These are phyloP conservation scores for Voacanga thouarsii DNA, from an alignment of 257 asterid species.

Conservation along the genomic window DNA sequence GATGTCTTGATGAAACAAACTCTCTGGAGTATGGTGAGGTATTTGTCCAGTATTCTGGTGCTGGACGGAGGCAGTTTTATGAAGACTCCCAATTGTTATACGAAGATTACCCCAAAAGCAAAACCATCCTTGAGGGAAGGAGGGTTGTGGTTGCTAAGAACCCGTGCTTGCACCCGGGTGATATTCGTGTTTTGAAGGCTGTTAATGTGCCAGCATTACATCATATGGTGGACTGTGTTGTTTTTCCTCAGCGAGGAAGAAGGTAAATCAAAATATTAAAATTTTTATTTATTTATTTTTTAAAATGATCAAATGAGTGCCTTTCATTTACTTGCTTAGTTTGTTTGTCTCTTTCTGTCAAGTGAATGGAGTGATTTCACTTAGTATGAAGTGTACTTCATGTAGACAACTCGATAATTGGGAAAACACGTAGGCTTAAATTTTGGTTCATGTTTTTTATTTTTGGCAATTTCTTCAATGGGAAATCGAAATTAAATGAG, in stretches of 20 bases:
- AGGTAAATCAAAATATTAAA: constrained; percentile 47
- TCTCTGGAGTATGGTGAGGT: constrained; percentile 79
- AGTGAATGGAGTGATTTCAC: neutral
- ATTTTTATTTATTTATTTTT: neutral
- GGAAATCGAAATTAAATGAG: too few relatives aligned
- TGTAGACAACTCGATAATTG: neutral
- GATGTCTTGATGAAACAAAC: constrained; percentile 84
- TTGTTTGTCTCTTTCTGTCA: neutral
- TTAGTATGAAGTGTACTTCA: neutral
- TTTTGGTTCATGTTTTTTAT: too few relatives aligned
- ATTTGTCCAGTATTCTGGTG: constrained; percentile 60
- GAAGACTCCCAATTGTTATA: constrained; percentile 23
- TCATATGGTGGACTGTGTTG: constrained; percentile 94
- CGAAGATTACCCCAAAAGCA: constrained; percentile 24
- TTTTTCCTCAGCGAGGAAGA: constrained; percentile 69
- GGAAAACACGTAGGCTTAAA: neutral
- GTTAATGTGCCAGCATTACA: constrained; percentile 50
- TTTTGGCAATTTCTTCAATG: too few relatives aligned
- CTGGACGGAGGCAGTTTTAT: constrained; percentile 30
- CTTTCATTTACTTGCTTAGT: neutral
- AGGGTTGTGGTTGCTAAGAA: constrained; percentile 79
- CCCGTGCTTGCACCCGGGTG: constrained; percentile 97
- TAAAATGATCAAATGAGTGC: neutral
- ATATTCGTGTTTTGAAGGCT: constrained; percentile 72
- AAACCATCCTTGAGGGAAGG: constrained; percentile 30